Percentiles rank a stretch among this genome's conserved stretches.
These are phyloP conservation scores for Solanum hybrid DNA, from an alignment of 305 asterid genomes.

Conservation along the genomic window DNA sequence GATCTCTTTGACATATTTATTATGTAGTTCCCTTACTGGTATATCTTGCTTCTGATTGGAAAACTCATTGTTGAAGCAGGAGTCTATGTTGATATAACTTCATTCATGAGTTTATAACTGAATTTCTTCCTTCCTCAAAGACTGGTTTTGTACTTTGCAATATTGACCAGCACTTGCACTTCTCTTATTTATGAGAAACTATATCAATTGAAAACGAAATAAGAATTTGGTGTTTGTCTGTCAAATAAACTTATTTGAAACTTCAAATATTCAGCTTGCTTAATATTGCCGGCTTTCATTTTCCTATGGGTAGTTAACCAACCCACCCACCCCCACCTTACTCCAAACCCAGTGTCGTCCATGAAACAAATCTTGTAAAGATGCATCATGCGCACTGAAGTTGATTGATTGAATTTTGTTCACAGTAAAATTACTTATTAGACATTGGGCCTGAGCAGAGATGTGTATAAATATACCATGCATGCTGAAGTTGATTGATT, in stretches of 20 bases:
- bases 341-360: background rate
- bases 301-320: background rate
- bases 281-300: background rate
- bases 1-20: background rate
- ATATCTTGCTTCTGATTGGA: background rate
- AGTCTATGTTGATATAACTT: background rate
- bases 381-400: background rate
- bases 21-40: background rate
- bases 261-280: background rate
- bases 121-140: background rate
- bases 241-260: background rate
- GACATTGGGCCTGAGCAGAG: background rate
- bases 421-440: background rate
- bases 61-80: constrained; percentile 3
- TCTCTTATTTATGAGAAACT: background rate
- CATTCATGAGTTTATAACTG: background rate
- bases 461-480: background rate
- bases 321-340: background rate
- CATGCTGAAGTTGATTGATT: background rate
- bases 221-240: background rate
- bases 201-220: background rate
- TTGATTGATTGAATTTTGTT: background rate
- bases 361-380: background rate
- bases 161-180: background rate
- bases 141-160: background rate